Conservation (phyloP, 306 rosid species). For the Benincasa hispida region DNA sequence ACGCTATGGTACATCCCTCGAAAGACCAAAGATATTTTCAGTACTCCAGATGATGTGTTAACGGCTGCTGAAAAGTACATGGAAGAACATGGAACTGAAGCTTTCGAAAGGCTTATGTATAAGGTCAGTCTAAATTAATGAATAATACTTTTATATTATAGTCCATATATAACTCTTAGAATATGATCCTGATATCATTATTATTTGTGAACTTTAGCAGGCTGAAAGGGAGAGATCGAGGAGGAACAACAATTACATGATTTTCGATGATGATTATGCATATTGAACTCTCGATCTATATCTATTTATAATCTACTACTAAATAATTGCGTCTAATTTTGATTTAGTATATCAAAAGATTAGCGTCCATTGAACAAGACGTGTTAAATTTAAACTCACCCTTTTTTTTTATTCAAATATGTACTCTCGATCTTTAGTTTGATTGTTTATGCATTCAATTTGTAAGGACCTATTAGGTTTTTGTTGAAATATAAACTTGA, state of each 20-base stretch:
- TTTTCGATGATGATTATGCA: slow-evolving; percentile 60
- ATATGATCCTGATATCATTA: not conserved
- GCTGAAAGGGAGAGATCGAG: slow-evolving; percentile 56
- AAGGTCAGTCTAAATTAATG: slow-evolving; percentile 28
- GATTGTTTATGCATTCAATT: not conserved
- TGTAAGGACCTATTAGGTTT: too few species aligned
- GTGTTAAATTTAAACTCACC: not conserved
- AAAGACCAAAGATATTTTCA: slow-evolving; percentile 42
- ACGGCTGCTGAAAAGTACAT: slow-evolving; percentile 56
- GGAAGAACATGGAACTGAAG: slow-evolving; percentile 69
- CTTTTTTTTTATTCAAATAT: too few species aligned
- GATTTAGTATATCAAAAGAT: not conserved
- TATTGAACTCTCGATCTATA: slow-evolving; percentile 9
- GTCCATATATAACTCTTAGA: not conserved
- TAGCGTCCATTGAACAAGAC: not conserved
- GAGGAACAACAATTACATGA: slow-evolving; percentile 51
- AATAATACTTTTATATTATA: too few species aligned
- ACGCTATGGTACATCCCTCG: slow-evolving; percentile 67
- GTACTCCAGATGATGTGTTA: slow-evolving; percentile 55
- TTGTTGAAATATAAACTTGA: too few species aligned
- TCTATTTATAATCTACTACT: not conserved
- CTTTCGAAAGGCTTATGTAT: slow-evolving; percentile 67
- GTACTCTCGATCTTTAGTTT: too few species aligned
- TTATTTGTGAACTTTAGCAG: slow-evolving; percentile 24
- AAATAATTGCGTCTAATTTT: not conserved